Base-by-base conservation (phyloP, 805 yeast species). In the Suhomyces pyralidae region DNA sequence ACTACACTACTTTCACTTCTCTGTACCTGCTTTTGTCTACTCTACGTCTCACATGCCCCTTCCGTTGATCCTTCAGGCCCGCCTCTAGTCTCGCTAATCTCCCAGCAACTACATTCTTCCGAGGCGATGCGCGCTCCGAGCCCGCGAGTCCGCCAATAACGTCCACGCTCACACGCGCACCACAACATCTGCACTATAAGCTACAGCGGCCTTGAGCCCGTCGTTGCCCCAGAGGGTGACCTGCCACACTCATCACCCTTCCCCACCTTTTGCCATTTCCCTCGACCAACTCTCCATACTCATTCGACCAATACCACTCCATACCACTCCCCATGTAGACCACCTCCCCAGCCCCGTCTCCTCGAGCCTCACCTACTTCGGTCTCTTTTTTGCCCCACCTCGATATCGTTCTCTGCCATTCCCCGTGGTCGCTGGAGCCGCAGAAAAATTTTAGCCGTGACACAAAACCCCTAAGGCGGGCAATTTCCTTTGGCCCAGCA, bases 21-120 rank as follows among this genome's bases (percentile, higher is more conserved):
- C 32, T 12, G 32, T 12, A 28, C n/a, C 32, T 28, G n/a, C 14
- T 28, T 28, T 5, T 28, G 5, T 5, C 17, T 32, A 9, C 17
- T 32, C 15, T n/a, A 6, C n/a, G 17, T 14, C 36, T 28, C 32
- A 28, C 32, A 28, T 28, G 32, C 32, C 34, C n/a, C 36, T 32
- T 32, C 36, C 36, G 36, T 20, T 43, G 10, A 44, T 28, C 40
- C 40, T 10, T 30, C 40, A 38, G 24, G 42, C 42, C 42, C 42
- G 42, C 42, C 42, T 38, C 42, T n/a, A n/a, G 42, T 38, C 42
- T 38, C 42, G 42, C 42, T 38, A 38, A n/a, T 38, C 22, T 38
- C 5, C 42, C 42, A 38, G 42, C 42, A 38, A 38, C 22, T 38
- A 8, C 9, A 14, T 38, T 38, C 22, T 17, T 10, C 24, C 24